phyloP scores from a whole-genome alignment of 2,329 filamentous ascomycete species.

The Dothideomycetes sp. region DNA sequence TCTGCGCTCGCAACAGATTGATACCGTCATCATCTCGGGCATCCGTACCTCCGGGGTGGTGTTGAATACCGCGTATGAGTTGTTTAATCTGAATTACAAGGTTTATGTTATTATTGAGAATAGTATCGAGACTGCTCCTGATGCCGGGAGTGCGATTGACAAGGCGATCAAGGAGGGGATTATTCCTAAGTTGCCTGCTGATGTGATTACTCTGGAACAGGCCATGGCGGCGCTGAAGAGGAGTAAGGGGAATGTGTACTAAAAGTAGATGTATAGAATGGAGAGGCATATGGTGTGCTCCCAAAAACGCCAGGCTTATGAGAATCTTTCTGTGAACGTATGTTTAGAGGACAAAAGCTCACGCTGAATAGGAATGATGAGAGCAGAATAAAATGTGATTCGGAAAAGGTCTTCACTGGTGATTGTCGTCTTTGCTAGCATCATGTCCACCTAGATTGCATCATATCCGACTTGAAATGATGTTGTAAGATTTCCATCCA shows the following conservation, averaged over 20 bases:
- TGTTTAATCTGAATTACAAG: slow-evolving; percentile 34
- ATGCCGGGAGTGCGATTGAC: slow-evolving; percentile 16
- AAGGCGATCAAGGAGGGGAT: slow-evolving; percentile 18
- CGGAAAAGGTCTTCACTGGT: too few relatives aligned
- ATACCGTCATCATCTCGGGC: slow-evolving; percentile 32
- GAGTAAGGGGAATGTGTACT: not conserved
- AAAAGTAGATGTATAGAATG: not conserved
- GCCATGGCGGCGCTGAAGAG: slow-evolving; percentile 17
- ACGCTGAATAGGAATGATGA: too few relatives aligned
- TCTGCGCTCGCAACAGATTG: slow-evolving; percentile 26
- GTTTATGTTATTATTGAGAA: slow-evolving; percentile 24
- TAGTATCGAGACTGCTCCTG: slow-evolving; percentile 18
- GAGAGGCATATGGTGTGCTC: too few relatives aligned
- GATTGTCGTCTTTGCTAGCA: too few relatives aligned
- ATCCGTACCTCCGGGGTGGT: slow-evolving; percentile 32
- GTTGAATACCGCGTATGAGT: slow-evolving; percentile 30
- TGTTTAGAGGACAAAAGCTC: too few relatives aligned
- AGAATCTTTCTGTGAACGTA: too few relatives aligned
- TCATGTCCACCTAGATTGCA: too few relatives aligned
- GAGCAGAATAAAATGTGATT: too few relatives aligned
- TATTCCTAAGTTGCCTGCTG: slow-evolving; percentile 19
- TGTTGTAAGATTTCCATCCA: too few relatives aligned
- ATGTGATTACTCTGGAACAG: slow-evolving; percentile 22
- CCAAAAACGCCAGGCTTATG: too few relatives aligned
- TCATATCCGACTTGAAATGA: too few relatives aligned